Evolutionary conservation across 805 yeast species (phyloP).

Genomic region (Suhomyces prunicola): DNA sequence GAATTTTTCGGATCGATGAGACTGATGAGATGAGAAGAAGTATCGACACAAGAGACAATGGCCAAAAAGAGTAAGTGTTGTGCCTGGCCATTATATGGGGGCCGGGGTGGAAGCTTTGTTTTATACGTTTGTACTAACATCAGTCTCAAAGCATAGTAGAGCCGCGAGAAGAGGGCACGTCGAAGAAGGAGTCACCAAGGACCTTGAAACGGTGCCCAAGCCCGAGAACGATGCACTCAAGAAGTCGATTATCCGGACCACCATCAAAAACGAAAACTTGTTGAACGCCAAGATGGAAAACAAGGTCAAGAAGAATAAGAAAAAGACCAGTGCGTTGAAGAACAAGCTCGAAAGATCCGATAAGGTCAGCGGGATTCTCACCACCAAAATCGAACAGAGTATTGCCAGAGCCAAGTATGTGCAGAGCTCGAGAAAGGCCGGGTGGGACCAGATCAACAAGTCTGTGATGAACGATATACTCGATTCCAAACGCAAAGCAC

Average conservation of each 20-base stretch:
- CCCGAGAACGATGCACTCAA: constrained; percentile 57
- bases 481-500: constrained; percentile 3
- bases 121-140: constrained; percentile 12
- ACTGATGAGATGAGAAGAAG: constrained; percentile 1
- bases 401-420: constrained; percentile 61
- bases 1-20: not conserved
- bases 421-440: constrained; percentile 60
- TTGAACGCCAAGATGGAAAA: constrained; percentile 54
- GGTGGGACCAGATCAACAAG: constrained; percentile 69
- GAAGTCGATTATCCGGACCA: constrained; percentile 63
- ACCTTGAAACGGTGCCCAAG: constrained; percentile 53
- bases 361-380: constrained; percentile 51
- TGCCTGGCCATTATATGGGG: too few species aligned
- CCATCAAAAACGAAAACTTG: constrained; percentile 62
- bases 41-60: constrained; percentile 17
- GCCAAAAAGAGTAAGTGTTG: constrained; percentile 36
- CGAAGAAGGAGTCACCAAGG: constrained; percentile 42
- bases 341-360: constrained; percentile 47
- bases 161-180: constrained; percentile 71
- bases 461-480: constrained; percentile 17
- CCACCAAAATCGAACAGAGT: constrained; percentile 62
- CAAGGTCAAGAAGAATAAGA: constrained; percentile 29
- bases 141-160: constrained; percentile 65
- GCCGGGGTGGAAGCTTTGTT: too few species aligned
- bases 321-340: constrained; percentile 28